Conservation (phyloP, 2,329 filamentous ascomycete species). For the Onygenales sp. region DNA sequence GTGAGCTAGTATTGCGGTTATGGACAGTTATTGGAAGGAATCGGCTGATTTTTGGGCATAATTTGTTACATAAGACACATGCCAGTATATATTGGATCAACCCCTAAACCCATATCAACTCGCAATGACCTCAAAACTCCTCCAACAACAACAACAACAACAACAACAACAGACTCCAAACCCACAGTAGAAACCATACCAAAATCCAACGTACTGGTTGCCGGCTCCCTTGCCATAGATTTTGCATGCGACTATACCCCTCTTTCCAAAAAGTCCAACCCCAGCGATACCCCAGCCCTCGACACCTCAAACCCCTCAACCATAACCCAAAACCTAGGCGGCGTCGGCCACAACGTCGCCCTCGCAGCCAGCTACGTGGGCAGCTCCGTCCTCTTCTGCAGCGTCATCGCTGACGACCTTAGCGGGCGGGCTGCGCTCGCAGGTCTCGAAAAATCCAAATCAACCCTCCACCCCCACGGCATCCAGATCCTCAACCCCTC, state of each 20-base stretch:
- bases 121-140: conserved; percentile 13
- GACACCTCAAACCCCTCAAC: conserved; percentile 79
- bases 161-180: conserved; percentile 4
- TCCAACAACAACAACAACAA: conserved; percentile 1
- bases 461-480: conserved; percentile 55
- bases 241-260: conserved; percentile 69
- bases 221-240: conserved; percentile 84
- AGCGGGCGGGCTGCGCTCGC: conserved; percentile 65
- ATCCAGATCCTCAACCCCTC: conserved; percentile 47
- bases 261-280: conserved; percentile 24
- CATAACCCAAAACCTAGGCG: conserved; percentile 76
- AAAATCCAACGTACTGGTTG: conserved; percentile 64
- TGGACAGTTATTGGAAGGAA: conserved; percentile 9
- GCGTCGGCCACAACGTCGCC: conserved; percentile 87
- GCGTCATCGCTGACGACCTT: conserved; percentile 68
- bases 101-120: conserved; percentile 15
- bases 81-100: conserved; percentile 20
- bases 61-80: conserved; percentile 25
- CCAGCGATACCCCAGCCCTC: conserved; percentile 32
- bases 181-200: conserved; percentile 8
- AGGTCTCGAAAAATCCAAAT: conserved; percentile 48
- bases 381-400: conserved; percentile 62
- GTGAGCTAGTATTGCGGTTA: conserved; percentile 27
- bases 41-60: conserved; percentile 26
- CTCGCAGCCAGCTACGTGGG: conserved; percentile 66